Base-by-base conservation (phyloP, 129 eudicot species). In the Centrapalus pauciflorus region DNA sequence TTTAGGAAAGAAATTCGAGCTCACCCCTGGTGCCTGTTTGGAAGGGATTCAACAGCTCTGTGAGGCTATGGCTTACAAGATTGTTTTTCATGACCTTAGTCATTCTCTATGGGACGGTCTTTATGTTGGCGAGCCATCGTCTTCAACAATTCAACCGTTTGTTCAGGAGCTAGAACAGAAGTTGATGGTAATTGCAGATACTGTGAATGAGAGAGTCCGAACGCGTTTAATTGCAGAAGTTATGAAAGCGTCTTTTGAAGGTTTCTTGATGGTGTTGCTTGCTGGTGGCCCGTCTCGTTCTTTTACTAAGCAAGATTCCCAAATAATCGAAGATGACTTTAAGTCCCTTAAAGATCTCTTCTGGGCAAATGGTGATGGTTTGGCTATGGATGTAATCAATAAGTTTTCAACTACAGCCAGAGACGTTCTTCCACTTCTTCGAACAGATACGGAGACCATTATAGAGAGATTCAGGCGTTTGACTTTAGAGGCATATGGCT, bases 321-420 rank as follows among this genome's bases (percentile, higher is more conserved):
- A 77, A 75, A 43, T 84, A 32, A 80, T 94, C 0, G 99, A 89
- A 81, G 95, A 89, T 23, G 99, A 94, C 54, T 89, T 86, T 66
- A 87, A 86, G 86, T 67, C 85, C 12, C 82, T 94, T 10, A 86
- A 82, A 68, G 99, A 86, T 78, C 80, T 94, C 2, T 94, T 89
- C 59, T 89, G 87, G 84, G 99, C 99, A 4, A 86, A 94, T 57
- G 99, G 99, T 12, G 97, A 94, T 46, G 99, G 99, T 32, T 75
- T 94, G 80, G 84, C 99, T 1, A 67, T 80, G 74, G 97, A 94
- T 51, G 66, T 86, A 13, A 84, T 94, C 13, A 84, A 84, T 55
- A 86, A 94, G 70, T 86, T 80, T 55, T 94, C 99, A 7, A 25
- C 79, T 14, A 82, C 93, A 2, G 88, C 63, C 2, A 76, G 97